phyloP scores from a whole-genome alignment of 2,329 filamentous ascomycete genomes.

The Chlorencoelia australis region DNA sequence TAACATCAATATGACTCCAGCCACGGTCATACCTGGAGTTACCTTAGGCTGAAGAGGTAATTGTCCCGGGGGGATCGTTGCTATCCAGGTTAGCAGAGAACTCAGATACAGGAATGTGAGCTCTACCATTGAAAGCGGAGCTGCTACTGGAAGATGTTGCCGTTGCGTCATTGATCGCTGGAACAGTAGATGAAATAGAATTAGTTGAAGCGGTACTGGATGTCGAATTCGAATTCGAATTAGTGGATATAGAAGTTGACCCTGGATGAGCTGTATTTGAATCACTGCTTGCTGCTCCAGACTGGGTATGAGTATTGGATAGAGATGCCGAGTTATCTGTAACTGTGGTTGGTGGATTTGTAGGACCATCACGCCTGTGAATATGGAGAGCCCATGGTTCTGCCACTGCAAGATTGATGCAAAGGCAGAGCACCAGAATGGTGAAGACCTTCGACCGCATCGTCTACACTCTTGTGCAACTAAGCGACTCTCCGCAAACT shows the following conservation, averaged over 20 bases:
- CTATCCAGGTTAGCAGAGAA: no score
- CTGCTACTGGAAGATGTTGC: not conserved
- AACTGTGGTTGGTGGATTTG: constrained; percentile 15
- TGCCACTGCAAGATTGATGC: constrained; percentile 15
- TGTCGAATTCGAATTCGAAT: not conserved
- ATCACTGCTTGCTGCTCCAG: constrained; percentile 6
- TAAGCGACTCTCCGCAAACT: no score
- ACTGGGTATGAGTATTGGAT: constrained; percentile 4
- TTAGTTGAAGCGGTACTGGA: not conserved
- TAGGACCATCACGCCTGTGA: constrained; percentile 20
- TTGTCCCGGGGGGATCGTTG: constrained; percentile 30
- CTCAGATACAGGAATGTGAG: no score
- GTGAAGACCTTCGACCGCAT: constrained; percentile 14
- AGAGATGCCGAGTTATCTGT: constrained; percentile 8
- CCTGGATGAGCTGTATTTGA: constrained; percentile 6
- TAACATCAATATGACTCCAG: constrained; percentile 64
- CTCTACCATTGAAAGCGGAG: constrained; percentile 4
- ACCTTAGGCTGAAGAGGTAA: constrained; percentile 66
- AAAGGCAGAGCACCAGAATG: constrained; percentile 18
- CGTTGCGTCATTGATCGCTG: not conserved
- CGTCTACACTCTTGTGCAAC: constrained; percentile 14
- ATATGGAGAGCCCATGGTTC: constrained; percentile 13
- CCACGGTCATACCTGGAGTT: constrained; percentile 73
- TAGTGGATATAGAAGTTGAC: constrained; percentile 7
- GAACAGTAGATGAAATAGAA: not conserved